These are phyloP conservation scores for Phellopilus nigrolimitatus DNA, from an alignment of 1,284 basidiomycete species.

Conservation along the genomic window DNA sequence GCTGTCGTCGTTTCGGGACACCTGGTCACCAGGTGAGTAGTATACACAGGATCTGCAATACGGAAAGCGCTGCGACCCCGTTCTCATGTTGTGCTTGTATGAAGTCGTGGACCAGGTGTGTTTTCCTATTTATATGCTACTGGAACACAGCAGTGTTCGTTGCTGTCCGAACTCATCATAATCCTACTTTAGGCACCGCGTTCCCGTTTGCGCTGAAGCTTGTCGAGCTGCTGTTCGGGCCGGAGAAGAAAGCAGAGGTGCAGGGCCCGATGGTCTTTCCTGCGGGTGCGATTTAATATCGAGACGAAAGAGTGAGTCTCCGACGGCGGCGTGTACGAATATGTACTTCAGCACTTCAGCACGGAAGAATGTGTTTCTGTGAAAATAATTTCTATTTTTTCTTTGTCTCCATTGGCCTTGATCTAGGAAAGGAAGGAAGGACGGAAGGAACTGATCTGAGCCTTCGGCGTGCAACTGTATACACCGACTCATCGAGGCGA, in stretches of 20 bases:
- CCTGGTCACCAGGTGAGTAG: constrained; percentile 67
- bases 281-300: constrained; percentile 31
- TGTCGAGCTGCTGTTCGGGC: constrained; percentile 65
- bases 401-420: no score
- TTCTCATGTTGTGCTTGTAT: constrained; percentile 27
- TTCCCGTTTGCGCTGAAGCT: constrained; percentile 75
- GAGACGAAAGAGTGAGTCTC: neutral
- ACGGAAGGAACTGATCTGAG: neutral
- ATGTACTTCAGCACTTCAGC: no score
- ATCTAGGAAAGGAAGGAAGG: no score
- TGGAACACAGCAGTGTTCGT: no score
- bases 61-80: constrained; percentile 1
- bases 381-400: no score
- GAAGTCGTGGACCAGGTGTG: constrained; percentile 73
- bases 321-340: neutral
- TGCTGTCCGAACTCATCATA: no score
- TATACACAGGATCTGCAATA: neutral
- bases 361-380: no score
- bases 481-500: neutral
- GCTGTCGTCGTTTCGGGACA: constrained; percentile 72
- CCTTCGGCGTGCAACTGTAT: neutral
- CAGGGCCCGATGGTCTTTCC: constrained; percentile 76
- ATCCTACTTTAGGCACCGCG: constrained; percentile 52
- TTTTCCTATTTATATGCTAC: no score
- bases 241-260: constrained; percentile 63